Evolutionary conservation across 345 rosid species (phyloP), one percentile per base, ranked within the genome.

Genomic region (Hibiscus syriacus): DNA sequence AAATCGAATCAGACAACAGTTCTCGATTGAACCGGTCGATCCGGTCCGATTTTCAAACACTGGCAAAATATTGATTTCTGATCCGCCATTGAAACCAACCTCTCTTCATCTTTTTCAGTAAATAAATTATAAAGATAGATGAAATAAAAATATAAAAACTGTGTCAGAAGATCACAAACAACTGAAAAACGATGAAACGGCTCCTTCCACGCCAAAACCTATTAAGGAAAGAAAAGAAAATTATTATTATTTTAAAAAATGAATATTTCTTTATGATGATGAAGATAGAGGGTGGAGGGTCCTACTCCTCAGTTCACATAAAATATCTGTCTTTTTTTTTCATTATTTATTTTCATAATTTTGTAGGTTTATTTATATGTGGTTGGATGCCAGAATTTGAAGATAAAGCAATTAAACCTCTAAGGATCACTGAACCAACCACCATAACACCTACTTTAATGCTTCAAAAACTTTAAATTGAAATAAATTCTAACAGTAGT

Each of bases 371-470:
- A 80, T 73, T 77, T 38, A n/a, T n/a, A n/a, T 74, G 81, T 82
- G 84, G 82, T 80, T 76, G 80, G 82, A 80, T 70, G 77, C 43
- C 32, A 57, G 74, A 59, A 77, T 77, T 77, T 63, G 74, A 78
- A 78, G 87, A 86, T 84, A 87, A 83, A 81, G 86, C 85, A 81
- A 81, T 78, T 82, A 79, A 81, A 77, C 70, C 58, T 74, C 74
- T 1, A 43, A 64, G 81, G 61, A 78, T 74, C 78, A 70, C 38
- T 43, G 64, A 69, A 68, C 79, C 86, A 84, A 84, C 85, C 78
- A 80, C 82, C 86, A 50, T 60, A 27, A 48, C 71, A 63, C 78
- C 86, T 71, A 77, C 77, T 76, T 81, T 70, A 76, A 58, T 76
- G 77, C 62, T 61, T 59, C 0, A 43, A 43, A 72, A 34, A 68